Evolutionary conservation across 352 stramenopile species (phyloP), one percentile per base, ranked within the genome.

Genomic region (Pythium sp.): DNA sequence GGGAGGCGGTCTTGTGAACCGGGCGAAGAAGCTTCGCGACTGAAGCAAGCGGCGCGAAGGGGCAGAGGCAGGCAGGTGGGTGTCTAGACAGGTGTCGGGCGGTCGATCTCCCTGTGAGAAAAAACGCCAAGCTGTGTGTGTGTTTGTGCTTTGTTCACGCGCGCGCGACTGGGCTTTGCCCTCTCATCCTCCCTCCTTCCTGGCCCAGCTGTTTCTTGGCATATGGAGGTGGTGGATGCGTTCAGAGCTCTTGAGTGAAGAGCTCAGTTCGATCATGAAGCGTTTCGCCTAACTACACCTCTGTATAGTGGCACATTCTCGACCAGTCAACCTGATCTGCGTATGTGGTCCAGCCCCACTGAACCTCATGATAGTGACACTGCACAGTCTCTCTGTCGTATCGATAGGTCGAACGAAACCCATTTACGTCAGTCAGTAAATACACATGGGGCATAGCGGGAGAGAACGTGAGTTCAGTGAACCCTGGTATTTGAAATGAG

Each of bases 201-300:
- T 24, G 28, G 26, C 18, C 58, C 58, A 64, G 58, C 58, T 64
- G 58, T 64, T 64, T 64, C 58, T n/a, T 20, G 20, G n/a, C 12
- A 46, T 34, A 47, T 12, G 24, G 30, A 4, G 30, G 57, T 62
- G 34, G 58, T 54, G 34, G 58, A 56, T 60, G 55, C 18, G 30
- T 43, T 18, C 43, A n/a, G 54, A 24, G 54, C 54, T 22, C 54
- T 36, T n/a, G 26, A 41, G 32, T 47, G 56, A 61, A 30, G 56
- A 47, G 56, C 56, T 43, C 30, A 56, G 49, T 28, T 60, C 30
- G 58, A 64, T 64, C 34, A 64, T 64, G 58, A 64, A 64, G 36
- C 58, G 58, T 54, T 64, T 64, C 24, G 12, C 5, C 12, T 46
- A 4, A 51, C n/a, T 64, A 55, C 38, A 64, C 58, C 58, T 64